phyloP scores from a whole-genome alignment of 192 early-diverging fungal species.

The Coemansia sp. region DNA sequence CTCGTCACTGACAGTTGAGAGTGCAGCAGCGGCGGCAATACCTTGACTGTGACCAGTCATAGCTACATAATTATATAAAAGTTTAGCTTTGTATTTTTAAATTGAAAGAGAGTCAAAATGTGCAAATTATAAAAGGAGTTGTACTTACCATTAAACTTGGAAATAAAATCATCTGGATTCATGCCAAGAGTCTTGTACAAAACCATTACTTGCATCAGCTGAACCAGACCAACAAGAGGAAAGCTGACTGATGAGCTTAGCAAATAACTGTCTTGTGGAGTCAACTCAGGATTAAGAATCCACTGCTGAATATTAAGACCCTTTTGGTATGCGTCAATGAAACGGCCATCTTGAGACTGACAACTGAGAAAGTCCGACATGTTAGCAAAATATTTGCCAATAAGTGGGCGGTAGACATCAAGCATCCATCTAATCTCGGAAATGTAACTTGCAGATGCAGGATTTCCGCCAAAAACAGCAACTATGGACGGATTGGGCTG shows the following conservation, averaged over 20 bases:
- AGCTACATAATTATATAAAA: no score
- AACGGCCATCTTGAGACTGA: conserved; percentile 54
- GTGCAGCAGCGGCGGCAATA: conserved; percentile 77
- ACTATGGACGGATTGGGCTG: conserved; percentile 30
- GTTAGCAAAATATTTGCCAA: conserved; percentile 64
- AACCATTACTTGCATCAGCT: conserved; percentile 77
- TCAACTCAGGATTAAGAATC: conserved; percentile 64
- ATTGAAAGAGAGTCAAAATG: no score
- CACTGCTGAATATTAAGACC: conserved; percentile 78
- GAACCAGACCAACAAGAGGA: conserved; percentile 84
- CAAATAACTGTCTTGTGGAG: conserved; percentile 70
- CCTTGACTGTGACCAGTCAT: conserved; percentile 89
- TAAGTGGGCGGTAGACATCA: conserved; percentile 69
- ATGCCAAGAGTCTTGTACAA: conserved; percentile 62
- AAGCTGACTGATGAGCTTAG: conserved; percentile 69
- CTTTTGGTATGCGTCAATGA: conserved; percentile 57
- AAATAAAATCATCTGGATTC: conserved; percentile 45
- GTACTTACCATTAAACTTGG: conserved; percentile 30
- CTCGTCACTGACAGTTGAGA: conserved; percentile 74
- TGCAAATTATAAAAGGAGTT: not conserved
- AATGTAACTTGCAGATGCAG: conserved; percentile 77
- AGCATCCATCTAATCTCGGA: conserved; percentile 73
- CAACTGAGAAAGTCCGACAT: conserved; percentile 67
- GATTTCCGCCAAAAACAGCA: conserved; percentile 94
- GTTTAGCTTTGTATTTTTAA: no score